A percentile compares a stretch with the other conserved stretches of the same genome.
These are phyloP conservation scores for Pythium graminicola DNA, from an alignment of 352 stramenopile species.

Conservation along the genomic window DNA sequence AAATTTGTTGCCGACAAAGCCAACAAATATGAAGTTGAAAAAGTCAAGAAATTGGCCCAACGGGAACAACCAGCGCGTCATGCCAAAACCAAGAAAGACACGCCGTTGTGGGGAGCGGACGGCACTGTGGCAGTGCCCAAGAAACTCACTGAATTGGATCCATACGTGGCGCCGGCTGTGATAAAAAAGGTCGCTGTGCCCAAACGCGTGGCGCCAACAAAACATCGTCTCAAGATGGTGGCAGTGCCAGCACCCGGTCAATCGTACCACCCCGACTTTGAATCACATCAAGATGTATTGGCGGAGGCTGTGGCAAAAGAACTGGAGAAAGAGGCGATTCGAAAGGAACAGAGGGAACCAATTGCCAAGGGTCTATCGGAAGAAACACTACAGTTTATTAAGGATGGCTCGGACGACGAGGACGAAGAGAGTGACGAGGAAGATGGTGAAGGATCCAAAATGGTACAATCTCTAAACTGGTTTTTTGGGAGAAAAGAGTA, in stretches of 20 bases:
- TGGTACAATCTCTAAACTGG: slow-evolving; percentile 18
- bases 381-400: slow-evolving; percentile 78
- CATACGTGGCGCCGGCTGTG: slow-evolving; percentile 54
- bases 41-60: slow-evolving; percentile 53
- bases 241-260: slow-evolving; percentile 66
- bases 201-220: slow-evolving; percentile 53
- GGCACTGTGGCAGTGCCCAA: slow-evolving; percentile 32
- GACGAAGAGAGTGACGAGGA: slow-evolving; percentile 38
- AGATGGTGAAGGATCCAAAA: slow-evolving; percentile 13
- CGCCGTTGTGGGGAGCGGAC: slow-evolving; percentile 41
- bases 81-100: slow-evolving; percentile 15
- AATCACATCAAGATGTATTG: slow-evolving; percentile 74
- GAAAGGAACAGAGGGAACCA: slow-evolving; percentile 37
- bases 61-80: slow-evolving; percentile 9
- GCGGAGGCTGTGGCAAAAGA: slow-evolving; percentile 63
- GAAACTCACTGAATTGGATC: slow-evolving; percentile 37
- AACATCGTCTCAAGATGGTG: slow-evolving; percentile 65
- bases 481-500: background rate
- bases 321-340: slow-evolving; percentile 52
- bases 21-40: slow-evolving; percentile 49
- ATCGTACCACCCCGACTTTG: slow-evolving; percentile 83
- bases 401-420: slow-evolving; percentile 42
- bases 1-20: slow-evolving; percentile 60
- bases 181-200: slow-evolving; percentile 47
- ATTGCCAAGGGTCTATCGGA: slow-evolving; percentile 58